Conservation (phyloP, 495 filamentous ascomycete genomes). For the Daldinia decipiens region DNA sequence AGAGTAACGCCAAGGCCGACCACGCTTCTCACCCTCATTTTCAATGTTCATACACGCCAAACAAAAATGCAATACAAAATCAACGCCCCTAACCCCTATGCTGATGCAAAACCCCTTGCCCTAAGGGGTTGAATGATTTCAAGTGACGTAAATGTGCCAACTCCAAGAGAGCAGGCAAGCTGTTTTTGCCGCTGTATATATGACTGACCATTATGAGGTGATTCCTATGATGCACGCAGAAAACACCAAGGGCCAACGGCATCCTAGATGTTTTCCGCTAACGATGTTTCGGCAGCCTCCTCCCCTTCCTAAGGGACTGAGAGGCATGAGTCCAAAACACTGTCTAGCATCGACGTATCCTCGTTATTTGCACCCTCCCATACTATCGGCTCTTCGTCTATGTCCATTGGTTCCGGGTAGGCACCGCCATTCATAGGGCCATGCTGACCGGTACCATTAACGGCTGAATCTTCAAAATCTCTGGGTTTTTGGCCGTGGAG, state of each 20-base stretch:
- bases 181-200: constrained; percentile 3
- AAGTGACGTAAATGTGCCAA: constrained; percentile 1
- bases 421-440: constrained; percentile 52
- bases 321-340: constrained; percentile 71
- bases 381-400: constrained; percentile 68
- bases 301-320: constrained; percentile 45
- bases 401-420: constrained; percentile 67
- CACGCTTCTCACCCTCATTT: constrained; percentile 20
- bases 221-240: neutral
- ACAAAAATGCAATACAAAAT: constrained; percentile 25
- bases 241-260: neutral
- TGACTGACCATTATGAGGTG: neutral
- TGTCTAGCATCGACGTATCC: constrained; percentile 72
- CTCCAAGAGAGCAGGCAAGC: neutral
- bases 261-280: constrained; percentile 2
- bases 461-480: constrained; percentile 47
- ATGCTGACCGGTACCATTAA: constrained; percentile 46
- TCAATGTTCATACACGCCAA: constrained; percentile 26
- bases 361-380: constrained; percentile 77
- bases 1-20: constrained; percentile 33
- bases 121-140: neutral
- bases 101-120: constrained; percentile 20
- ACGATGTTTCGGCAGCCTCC: constrained; percentile 1
- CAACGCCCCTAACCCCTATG: constrained; percentile 39
- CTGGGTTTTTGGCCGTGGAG: constrained; percentile 52